phyloP scores from a whole-genome alignment of 2,329 filamentous ascomycete genomes.

The Didymella glomerata region DNA sequence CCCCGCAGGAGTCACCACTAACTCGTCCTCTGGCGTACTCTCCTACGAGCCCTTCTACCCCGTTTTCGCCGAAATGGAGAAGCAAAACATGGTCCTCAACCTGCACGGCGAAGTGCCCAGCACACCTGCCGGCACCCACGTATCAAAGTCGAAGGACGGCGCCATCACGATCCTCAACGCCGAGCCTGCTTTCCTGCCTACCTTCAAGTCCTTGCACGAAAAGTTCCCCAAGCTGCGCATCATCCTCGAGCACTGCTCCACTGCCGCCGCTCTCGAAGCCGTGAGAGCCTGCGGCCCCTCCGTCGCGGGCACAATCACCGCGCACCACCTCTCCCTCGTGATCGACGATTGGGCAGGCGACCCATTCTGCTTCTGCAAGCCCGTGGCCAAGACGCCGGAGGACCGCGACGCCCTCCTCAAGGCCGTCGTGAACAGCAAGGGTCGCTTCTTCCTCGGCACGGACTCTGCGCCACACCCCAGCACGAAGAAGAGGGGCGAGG shows the following conservation, averaged over 20 bases:
- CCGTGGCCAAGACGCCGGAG: slow-evolving; percentile 69
- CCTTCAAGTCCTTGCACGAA: slow-evolving; percentile 74
- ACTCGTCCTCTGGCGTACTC: slow-evolving; percentile 72
- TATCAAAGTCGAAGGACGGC: slow-evolving; percentile 20
- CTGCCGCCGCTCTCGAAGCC: slow-evolving; percentile 78
- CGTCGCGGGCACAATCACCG: slow-evolving; percentile 83
- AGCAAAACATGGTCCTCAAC: slow-evolving; percentile 83
- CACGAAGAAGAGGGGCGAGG: slow-evolving; percentile 65
- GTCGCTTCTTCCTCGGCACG: slow-evolving; percentile 77
- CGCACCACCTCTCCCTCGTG: slow-evolving; percentile 84
- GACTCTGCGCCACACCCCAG: slow-evolving; percentile 76
- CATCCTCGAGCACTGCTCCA: slow-evolving; percentile 85
- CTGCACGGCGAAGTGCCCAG: slow-evolving; percentile 88
- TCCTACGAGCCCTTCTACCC: slow-evolving; percentile 75
- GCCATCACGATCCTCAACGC: slow-evolving; percentile 66
- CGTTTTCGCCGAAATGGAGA: slow-evolving; percentile 90
- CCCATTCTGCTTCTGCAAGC: slow-evolving; percentile 83
- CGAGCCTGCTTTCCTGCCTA: slow-evolving; percentile 82
- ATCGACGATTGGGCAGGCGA: slow-evolving; percentile 75
- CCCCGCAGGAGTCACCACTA: slow-evolving; percentile 58
- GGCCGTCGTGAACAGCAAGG: slow-evolving; percentile 62
- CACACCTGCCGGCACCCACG: slow-evolving; percentile 44
- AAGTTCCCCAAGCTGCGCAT: slow-evolving; percentile 75
- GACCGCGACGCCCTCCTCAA: slow-evolving; percentile 77
- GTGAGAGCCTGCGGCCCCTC: slow-evolving; percentile 79